Base-by-base conservation (phyloP, 2,329 filamentous ascomycete species). In the Fusarium vanettenii region DNA sequence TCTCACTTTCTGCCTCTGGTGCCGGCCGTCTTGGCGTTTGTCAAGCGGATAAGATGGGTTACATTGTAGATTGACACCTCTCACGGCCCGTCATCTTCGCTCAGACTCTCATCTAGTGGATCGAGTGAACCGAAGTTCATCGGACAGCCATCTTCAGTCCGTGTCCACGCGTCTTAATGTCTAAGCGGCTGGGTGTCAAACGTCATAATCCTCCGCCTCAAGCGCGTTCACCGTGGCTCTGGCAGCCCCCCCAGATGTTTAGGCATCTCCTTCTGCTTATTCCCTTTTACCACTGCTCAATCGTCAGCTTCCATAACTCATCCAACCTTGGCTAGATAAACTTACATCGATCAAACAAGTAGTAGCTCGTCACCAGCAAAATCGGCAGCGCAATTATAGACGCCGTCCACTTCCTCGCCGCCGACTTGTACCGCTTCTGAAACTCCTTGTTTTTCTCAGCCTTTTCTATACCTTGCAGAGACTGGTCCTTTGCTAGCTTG, bases 301-400 rank as follows among this genome's bases (percentile, higher is more conserved):
- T 11, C 6, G 3, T 71, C 59, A 75, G 70, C 14, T 13, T 18
- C 10, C 6, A 6, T 31, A 29, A 14, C 2, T 5, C 16, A 33
- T 9, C 1, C 6, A 5, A 5, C 13, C 22, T 14, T 25, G 6
- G 5, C 7, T 3, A 6, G 11, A 16, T 9, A 8, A 39, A 84
- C 86, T 82, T 67, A 88, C 87, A 76, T 80, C 86, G 81, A 55
- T 89, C 85, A 79, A 87, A 90, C 4, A 91, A 78, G 61, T 85
- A 85, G 71, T 88, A 90, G 25, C 88, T 89, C 29, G 87, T 88
- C 60, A 91, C 88, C 16, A 90, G 70, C 6, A 90, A 75, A 35
- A 91, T 85, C 3, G 89, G 89, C 80, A 89, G 75, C 27, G 87
- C 88, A 64, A 90, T 84, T 73, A 91, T 87, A 9, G 84, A 70